Percentiles rank a stretch among this genome's conserved stretches.
Conservation (phyloP, 352 stramenopile genomes). For the Pilasporangium apinafurcum region DNA sequence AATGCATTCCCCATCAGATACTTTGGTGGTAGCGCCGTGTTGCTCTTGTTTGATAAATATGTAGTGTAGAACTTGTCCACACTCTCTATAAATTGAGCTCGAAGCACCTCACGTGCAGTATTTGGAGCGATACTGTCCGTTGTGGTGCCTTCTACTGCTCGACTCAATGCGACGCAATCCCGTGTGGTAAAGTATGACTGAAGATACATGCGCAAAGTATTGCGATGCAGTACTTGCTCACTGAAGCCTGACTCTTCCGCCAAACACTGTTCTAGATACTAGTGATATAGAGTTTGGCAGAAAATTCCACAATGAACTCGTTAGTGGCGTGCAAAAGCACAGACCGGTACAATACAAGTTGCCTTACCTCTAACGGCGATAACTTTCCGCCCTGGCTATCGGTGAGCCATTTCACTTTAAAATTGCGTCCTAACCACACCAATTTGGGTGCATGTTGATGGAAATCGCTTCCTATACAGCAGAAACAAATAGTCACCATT, state of each 20-base stretch:
- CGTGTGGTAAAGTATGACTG: slow-evolving; percentile 32
- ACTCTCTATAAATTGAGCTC: slow-evolving; percentile 44
- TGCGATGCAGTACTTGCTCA: slow-evolving; percentile 39
- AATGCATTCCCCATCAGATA: slow-evolving; percentile 31
- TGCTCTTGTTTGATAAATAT: slow-evolving; percentile 29
- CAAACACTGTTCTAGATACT: slow-evolving; percentile 49
- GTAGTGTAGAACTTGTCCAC: slow-evolving; percentile 37
- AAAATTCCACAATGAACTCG: not conserved
- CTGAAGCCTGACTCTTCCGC: slow-evolving; percentile 47
- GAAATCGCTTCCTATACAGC: slow-evolving; percentile 27
- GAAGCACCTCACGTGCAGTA: slow-evolving; percentile 22
- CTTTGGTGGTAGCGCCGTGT: slow-evolving; percentile 30
- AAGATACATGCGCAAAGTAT: slow-evolving; percentile 56
- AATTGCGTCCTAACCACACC: slow-evolving; percentile 55
- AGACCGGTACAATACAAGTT: too few relatives aligned
- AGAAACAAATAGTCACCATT: slow-evolving; percentile 2
- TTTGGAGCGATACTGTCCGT: slow-evolving; percentile 4
- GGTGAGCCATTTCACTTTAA: slow-evolving; percentile 68
- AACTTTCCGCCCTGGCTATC: slow-evolving; percentile 31
- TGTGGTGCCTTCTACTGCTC: slow-evolving; percentile 28
- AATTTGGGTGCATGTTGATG: slow-evolving; percentile 44
- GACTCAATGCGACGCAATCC: slow-evolving; percentile 42
- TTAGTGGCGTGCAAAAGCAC: too few relatives aligned
- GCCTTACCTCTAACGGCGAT: slow-evolving; percentile 15
- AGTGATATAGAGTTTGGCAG: too few relatives aligned